Conservation (phyloP, 495 filamentous ascomycete species). For the Usnea hakonensis region DNA sequence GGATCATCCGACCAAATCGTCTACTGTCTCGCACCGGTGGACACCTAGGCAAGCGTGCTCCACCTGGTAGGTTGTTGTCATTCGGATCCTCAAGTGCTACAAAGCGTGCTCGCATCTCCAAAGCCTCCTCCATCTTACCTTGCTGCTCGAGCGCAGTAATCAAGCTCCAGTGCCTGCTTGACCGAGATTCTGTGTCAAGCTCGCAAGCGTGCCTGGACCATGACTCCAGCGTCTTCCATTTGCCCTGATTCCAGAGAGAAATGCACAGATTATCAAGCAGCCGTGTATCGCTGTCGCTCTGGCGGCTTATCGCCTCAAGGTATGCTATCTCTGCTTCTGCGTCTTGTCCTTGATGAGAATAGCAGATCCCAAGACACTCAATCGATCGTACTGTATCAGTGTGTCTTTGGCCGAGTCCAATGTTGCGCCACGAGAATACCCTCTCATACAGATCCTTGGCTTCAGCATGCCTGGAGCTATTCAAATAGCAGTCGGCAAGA, state of each 20-base stretch:
- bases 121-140: slow-evolving; percentile 6
- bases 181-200: background rate
- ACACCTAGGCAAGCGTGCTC: background rate
- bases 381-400: slow-evolving; percentile 10
- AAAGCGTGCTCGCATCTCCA: background rate
- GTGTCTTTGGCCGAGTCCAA: background rate
- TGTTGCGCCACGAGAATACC: slow-evolving; percentile 8
- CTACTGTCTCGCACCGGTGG: background rate
- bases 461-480: background rate
- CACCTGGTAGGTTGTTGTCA: background rate
- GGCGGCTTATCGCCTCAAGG: background rate
- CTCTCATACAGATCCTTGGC: slow-evolving; percentile 4
- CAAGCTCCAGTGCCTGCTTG: background rate
- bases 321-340: slow-evolving; percentile 3
- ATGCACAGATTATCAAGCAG: slow-evolving; percentile 7
- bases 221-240: slow-evolving; percentile 10
- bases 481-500: slow-evolving; percentile 14
- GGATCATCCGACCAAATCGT: background rate
- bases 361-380: slow-evolving; percentile 9
- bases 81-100: background rate
- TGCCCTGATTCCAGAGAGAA: slow-evolving; percentile 9
- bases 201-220: background rate
- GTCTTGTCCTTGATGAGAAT: slow-evolving; percentile 6
- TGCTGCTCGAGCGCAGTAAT: slow-evolving; percentile 8
- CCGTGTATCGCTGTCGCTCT: background rate